Evolutionary conservation across 768 basidiomycete species (phyloP).

Genomic region (Hebeloma cylindrosporum): DNA sequence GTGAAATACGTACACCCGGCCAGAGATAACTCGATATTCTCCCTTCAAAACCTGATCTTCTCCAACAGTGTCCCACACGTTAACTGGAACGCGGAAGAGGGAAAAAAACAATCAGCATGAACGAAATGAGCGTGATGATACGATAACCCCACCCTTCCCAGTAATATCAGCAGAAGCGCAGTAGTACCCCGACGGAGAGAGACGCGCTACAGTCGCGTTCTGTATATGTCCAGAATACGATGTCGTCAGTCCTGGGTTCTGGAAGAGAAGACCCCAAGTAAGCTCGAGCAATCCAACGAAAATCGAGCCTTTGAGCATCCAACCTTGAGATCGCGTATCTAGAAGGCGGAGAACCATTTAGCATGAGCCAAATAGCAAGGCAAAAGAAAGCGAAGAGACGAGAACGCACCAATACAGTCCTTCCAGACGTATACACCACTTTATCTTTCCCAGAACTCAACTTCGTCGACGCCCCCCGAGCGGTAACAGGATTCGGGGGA

Average conservation of each 20-base stretch:
- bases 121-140: background rate
- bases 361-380: background rate
- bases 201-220: conserved; percentile 83
- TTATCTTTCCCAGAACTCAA: conserved; percentile 61
- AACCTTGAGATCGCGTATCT: conserved; percentile 87
- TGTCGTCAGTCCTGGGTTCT: conserved; percentile 67
- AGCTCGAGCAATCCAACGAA: conserved; percentile 2
- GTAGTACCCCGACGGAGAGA: conserved; percentile 94
- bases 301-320: conserved; percentile 19
- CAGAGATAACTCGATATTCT: conserved; percentile 74
- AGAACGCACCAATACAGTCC: conserved; percentile 75
- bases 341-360: background rate
- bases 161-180: conserved; percentile 86
- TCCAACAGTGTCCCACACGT: conserved; percentile 92
- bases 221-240: conserved; percentile 82
- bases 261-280: background rate
- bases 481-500: conserved; percentile 59
- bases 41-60: conserved; percentile 81
- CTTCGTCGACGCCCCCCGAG: conserved; percentile 34
- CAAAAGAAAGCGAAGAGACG: background rate
- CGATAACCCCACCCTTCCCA: conserved; percentile 63
- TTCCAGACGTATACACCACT: conserved; percentile 83
- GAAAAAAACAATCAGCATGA: background rate
- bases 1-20: conserved; percentile 58
- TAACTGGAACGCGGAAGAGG: conserved; percentile 46